A percentile compares a stretch with the other conserved stretches of the same genome.
phyloP scores from a whole-genome alignment of 2,329 filamentous ascomycete genomes.

The Fusarium brachygibbosum region DNA sequence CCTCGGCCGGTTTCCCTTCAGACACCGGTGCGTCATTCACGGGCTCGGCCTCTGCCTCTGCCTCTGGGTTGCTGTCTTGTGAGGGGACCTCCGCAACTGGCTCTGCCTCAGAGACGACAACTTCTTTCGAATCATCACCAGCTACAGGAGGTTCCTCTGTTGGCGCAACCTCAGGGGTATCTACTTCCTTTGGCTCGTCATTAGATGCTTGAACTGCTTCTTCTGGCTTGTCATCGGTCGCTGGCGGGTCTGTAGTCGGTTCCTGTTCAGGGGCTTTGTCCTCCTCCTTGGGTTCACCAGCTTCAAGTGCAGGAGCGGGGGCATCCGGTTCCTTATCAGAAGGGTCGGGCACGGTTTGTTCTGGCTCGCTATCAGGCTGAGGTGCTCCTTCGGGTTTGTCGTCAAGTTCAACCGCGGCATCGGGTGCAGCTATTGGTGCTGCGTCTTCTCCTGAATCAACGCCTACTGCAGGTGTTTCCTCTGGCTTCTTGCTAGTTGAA shows the following conservation, averaged over 20 bases:
- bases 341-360: not conserved
- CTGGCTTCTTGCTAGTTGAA: not conserved
- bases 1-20: slow-evolving; percentile 13
- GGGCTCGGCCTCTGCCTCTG: slow-evolving; percentile 9
- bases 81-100: slow-evolving; percentile 1
- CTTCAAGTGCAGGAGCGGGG: not conserved
- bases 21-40: slow-evolving; percentile 4
- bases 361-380: not conserved
- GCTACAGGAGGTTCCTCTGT: slow-evolving; percentile 1
- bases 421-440: not conserved
- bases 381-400: not conserved
- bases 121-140: slow-evolving; percentile 4
- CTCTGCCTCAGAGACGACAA: not conserved
- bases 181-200: slow-evolving; percentile 4
- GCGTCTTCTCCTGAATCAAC: slow-evolving; percentile 4
- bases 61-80: slow-evolving; percentile 12
- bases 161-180: not conserved
- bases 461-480: not conserved
- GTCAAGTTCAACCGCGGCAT: slow-evolving; percentile 1
- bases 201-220: slow-evolving; percentile 5
- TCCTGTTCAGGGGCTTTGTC: slow-evolving; percentile 4
- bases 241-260: slow-evolving; percentile 8
- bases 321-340: slow-evolving; percentile 1
- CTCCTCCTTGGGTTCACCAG: slow-evolving; percentile 6
- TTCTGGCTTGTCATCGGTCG: slow-evolving; percentile 10